Base-by-base conservation (phyloP, 257 asterid genomes). In the Ballota nigra region DNA sequence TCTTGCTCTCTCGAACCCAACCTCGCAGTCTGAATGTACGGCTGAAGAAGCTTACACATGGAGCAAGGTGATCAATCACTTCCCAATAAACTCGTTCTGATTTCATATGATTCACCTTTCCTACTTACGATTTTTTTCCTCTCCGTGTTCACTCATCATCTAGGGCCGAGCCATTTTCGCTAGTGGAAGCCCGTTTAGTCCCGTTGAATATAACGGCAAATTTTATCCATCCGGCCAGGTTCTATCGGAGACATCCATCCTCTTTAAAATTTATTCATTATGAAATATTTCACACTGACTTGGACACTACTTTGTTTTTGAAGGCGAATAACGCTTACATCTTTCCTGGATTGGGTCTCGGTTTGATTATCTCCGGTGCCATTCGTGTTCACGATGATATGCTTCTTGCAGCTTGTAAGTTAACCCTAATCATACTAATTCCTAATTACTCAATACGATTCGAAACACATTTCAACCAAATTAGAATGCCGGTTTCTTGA, bases 321-420 rank as follows among this genome's bases (percentile, higher is more conserved):
- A 64, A 94, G 98, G 96, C 99, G 57, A 95, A 95, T 71, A 95
- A 95, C 75, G 99, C 99, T 1, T 95, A 95, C 80, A 88, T 95
- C 49, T 95, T 95, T 69, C 99, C 99, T 47, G 99, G 99, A 53
- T 60, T 95, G 68, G 99, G 99, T 78, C 88, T 95, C 18, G 99
- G 99, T 45, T 81, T 95, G 87, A 92, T 95, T 41, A 95, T 95
- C 31, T 95, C 99, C 8, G 99, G 99, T 49, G 98, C 99, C 34
- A 91, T 94, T 75, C 95, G 97, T 26, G 99, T 91, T 43, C 99
- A 95, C 6, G 92, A 95, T 26, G 98, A 95, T 71, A 95, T 95
- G 97, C 98, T 95, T 69, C 91, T 95, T 38, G 95, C 86, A 79
- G 99, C 99, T 69, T 92, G 99, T 95, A 88, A 89, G 97, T 88